A percentile compares a stretch with the other conserved stretches of the same genome.
These are phyloP conservation scores for Suhomyces kunorum DNA, from an alignment of 1,139 yeast genomes.

Conservation along the genomic window DNA sequence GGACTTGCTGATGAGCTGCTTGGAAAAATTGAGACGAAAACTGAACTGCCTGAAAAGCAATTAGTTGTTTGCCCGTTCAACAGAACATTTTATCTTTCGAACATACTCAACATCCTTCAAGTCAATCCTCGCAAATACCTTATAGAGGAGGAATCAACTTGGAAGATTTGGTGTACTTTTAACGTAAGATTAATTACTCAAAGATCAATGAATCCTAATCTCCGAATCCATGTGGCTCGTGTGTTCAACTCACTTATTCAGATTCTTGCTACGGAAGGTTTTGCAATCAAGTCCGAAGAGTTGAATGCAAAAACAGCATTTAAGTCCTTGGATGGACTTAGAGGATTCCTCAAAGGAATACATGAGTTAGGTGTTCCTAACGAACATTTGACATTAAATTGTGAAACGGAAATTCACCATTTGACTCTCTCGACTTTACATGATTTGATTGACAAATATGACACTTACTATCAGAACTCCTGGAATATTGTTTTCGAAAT, in stretches of 20 bases:
- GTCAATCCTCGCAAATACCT: slow-evolving; percentile 54
- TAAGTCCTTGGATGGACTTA: slow-evolving; percentile 40
- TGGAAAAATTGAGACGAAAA: background rate
- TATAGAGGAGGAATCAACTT: slow-evolving; percentile 37
- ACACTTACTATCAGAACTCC: slow-evolving; percentile 52
- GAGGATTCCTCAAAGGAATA: slow-evolving; percentile 32
- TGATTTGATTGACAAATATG: slow-evolving; percentile 71
- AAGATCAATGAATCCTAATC: slow-evolving; percentile 43
- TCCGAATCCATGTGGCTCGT: slow-evolving; percentile 49
- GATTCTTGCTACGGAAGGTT: slow-evolving; percentile 49
- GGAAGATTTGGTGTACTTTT: slow-evolving; percentile 49
- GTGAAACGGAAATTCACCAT: slow-evolving; percentile 68
- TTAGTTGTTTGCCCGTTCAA: slow-evolving; percentile 40
- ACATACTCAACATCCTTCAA: slow-evolving; percentile 46
- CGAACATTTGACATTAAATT: slow-evolving; percentile 47
- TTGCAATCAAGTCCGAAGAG: slow-evolving; percentile 24
- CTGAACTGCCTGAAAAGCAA: background rate
- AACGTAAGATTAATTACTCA: slow-evolving; percentile 38
- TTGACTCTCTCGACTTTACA: slow-evolving; percentile 63
- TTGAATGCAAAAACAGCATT: slow-evolving; percentile 31
- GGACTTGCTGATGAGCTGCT: slow-evolving; percentile 38
- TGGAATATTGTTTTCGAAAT: slow-evolving; percentile 76
- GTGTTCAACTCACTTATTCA: slow-evolving; percentile 53
- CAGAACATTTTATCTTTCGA: slow-evolving; percentile 40
- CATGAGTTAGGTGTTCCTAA: slow-evolving; percentile 39